phyloP scores from a whole-genome alignment of 805 yeast genomes.

The Isabelozyma gotoi region DNA sequence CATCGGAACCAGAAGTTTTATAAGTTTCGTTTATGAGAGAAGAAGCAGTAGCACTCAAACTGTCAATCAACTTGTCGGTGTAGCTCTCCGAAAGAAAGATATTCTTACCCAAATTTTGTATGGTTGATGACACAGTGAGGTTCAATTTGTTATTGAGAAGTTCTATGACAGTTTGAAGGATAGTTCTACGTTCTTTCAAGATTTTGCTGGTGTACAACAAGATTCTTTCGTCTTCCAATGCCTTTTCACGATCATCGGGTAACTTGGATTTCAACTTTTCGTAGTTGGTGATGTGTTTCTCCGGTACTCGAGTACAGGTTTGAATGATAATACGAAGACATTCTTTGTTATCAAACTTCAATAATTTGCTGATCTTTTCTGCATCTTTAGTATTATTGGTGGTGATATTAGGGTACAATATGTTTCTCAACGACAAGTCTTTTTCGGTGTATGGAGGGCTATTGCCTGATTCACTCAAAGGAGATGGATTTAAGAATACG shows the following conservation, averaged over 20 bases:
- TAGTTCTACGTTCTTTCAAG: conserved; percentile 51
- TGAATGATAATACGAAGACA: conserved; percentile 48
- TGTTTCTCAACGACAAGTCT: conserved; percentile 41
- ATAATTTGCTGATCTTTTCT: conserved; percentile 31
- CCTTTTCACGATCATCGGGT: conserved; percentile 35
- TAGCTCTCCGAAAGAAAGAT: conserved; percentile 34
- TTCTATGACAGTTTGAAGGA: conserved; percentile 43
- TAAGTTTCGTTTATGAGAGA: conserved; percentile 9
- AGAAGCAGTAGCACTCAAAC: conserved; percentile 11
- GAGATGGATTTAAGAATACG: conserved; percentile 29
- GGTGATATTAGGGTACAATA: conserved; percentile 34
- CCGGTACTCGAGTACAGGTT: conserved; percentile 37
- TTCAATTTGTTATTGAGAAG: conserved; percentile 46
- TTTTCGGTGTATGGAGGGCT: conserved; percentile 9
- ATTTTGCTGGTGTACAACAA: conserved; percentile 37
- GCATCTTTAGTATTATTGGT: conserved; percentile 39
- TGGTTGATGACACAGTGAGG: conserved; percentile 24
- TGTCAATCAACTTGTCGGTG: conserved; percentile 15
- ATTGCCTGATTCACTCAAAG: conserved; percentile 16
- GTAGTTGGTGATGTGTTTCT: conserved; percentile 18
- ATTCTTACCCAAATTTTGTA: conserved; percentile 39
- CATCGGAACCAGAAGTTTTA: conserved; percentile 11
- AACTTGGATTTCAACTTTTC: conserved; percentile 27
- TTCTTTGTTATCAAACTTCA: conserved; percentile 45
- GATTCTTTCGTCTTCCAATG: conserved; percentile 26